Evolutionary conservation across 2,329 filamentous ascomycete genomes (phyloP).

Genomic region (Periglandula ipomoeae): DNA sequence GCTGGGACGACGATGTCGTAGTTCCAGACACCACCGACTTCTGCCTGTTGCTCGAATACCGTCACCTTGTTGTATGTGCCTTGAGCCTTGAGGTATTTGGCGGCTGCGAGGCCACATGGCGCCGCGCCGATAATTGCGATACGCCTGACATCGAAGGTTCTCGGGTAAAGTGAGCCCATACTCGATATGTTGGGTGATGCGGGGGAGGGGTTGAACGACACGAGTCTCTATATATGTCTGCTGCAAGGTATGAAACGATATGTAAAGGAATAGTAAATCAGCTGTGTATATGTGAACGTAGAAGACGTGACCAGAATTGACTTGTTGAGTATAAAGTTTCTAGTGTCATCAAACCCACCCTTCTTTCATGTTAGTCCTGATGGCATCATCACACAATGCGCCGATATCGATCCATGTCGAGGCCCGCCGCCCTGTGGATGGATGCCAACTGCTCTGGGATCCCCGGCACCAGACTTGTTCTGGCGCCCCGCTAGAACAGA

Average conservation of each 20-base stretch:
- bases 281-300: no score
- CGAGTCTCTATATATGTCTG: background rate
- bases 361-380: background rate
- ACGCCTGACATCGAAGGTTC: slow-evolving; percentile 41
- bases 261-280: no score
- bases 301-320: no score
- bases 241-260: no score
- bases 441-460: no score
- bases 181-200: background rate
- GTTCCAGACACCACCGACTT: slow-evolving; percentile 80
- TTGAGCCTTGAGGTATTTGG: slow-evolving; percentile 72
- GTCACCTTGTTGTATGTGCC: slow-evolving; percentile 57
- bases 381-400: background rate
- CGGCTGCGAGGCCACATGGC: slow-evolving; percentile 66
- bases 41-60: slow-evolving; percentile 72
- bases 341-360: background rate
- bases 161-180: slow-evolving; percentile 21
- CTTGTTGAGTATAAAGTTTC: no score
- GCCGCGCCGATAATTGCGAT: slow-evolving; percentile 80
- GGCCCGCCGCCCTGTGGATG: no score
- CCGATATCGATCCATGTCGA: no score
- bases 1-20: slow-evolving; percentile 48
- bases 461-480: no score
- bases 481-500: background rate
- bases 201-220: slow-evolving; percentile 5